Evolutionary conservation across 305 asterid genomes (phyloP).

Genomic region (Withania somnifera): DNA sequence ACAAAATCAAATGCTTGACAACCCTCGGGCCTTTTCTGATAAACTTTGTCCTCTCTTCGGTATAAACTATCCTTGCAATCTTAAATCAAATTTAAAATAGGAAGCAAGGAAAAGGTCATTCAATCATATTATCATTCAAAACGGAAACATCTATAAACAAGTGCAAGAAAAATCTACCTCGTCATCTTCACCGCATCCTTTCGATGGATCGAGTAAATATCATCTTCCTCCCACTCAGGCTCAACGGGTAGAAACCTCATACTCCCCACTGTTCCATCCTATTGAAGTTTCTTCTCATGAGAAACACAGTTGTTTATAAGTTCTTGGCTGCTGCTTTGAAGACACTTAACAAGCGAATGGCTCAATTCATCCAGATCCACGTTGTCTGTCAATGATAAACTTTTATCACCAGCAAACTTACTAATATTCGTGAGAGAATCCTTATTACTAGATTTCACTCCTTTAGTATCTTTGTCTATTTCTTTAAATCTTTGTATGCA

Average conservation of each 20-base stretch:
- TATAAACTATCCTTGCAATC: background rate
- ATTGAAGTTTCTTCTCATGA: conserved; percentile 2
- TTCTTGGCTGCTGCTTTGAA: conserved; percentile 1
- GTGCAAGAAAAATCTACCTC: conserved; percentile 33
- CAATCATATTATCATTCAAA: background rate
- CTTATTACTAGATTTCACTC: conserved; percentile 5
- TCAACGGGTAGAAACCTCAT: conserved; percentile 34
- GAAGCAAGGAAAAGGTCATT: background rate
- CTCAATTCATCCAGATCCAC: conserved; percentile 9
- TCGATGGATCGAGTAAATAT: conserved; percentile 51
- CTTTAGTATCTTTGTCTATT: background rate
- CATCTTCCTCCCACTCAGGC: conserved; percentile 81
- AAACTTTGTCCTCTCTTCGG: background rate
- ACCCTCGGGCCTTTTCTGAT: background rate
- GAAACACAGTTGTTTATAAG: conserved; percentile 3
- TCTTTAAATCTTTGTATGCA: conserved; percentile 9
- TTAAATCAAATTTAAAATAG: background rate
- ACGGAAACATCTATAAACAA: background rate
- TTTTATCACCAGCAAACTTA: conserved; percentile 9
- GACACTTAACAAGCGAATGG: background rate
- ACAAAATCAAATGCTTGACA: background rate
- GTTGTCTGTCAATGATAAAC: conserved; percentile 8
- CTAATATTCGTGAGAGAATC: background rate
- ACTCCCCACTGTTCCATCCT: conserved; percentile 15
- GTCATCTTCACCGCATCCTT: conserved; percentile 61